Evolutionary conservation across 768 basidiomycete species (phyloP), one percentile per base, ranked within the genome.

Genomic region (Nevesoporus exiguus): DNA sequence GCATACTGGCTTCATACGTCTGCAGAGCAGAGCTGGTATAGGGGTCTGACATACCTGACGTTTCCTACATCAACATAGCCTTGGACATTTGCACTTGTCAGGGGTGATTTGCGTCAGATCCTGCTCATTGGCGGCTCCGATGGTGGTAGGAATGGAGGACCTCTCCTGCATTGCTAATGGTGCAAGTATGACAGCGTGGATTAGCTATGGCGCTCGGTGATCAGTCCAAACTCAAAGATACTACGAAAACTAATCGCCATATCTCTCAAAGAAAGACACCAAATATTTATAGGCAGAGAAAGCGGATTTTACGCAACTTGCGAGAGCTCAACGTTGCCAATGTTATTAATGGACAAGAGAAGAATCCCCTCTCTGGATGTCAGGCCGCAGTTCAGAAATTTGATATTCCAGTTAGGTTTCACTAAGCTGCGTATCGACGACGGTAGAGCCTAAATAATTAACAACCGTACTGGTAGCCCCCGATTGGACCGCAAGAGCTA

Each of bases 161-260:
- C 81, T 83, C 67, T 96, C 94, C 68, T 95, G 92, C 85, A 96
- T 86, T 30, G 92, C 91, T 60, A 96, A 86, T 0, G 91, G 79
- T 2, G 92, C 93, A 34, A 95, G 69, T 59, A 95, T 73, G 66
- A 93, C 90, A 8, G 90, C 67, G 24, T 87, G 88, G 29, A 93
- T 78, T 77, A 42, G 29, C 27, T 47, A 5, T 21, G 17, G n/a
- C 36, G 11, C n/a, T 54, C 49, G 14, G 9, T 43, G 22, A 27
- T 31, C 27, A n/a, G 21, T 30, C 1, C 19, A 54, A 43, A 40
- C 21, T 29, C 22, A 14, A 25, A 19, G 24, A 43, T n/a, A 29
- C 27, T 56, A 22, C 17, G 10, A 46, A 27, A 22, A 72, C 77
- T 48, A 45, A 77, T 77, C 52, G 51, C 63, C 74, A 50, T 84